phyloP scores from a whole-genome alignment of 768 basidiomycete species.

The Tylopilus vinaceipallidus region DNA sequence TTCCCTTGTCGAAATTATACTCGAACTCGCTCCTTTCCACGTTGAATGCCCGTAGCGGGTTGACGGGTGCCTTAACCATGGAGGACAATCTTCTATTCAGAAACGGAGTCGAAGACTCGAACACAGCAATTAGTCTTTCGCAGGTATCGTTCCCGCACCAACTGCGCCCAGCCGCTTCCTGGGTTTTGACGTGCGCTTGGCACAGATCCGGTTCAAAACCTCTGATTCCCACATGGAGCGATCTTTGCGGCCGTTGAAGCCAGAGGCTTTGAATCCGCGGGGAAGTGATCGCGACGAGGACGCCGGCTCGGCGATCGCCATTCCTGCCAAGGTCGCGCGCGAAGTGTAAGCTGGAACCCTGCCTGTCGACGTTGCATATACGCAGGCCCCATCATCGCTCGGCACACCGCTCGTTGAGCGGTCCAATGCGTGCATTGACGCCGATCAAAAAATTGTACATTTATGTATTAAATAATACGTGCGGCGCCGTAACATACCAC shows the following conservation, averaged over 20 bases:
- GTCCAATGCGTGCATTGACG: too few species aligned
- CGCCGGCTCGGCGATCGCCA: background rate
- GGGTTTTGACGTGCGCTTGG: background rate
- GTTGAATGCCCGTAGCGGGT: conserved; percentile 24
- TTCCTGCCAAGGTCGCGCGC: too few species aligned
- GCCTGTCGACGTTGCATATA: too few species aligned
- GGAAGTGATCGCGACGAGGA: background rate
- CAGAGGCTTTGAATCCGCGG: background rate
- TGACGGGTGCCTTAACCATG: conserved; percentile 6
- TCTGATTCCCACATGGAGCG: background rate
- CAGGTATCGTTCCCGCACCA: conserved; percentile 8
- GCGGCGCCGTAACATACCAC: too few species aligned
- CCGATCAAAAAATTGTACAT: too few species aligned
- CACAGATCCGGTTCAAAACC: background rate
- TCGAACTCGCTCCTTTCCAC: conserved; percentile 24
- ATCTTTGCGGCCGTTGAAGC: background rate
- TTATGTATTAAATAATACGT: too few species aligned
- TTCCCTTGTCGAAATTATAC: conserved; percentile 27
- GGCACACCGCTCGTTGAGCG: too few species aligned
- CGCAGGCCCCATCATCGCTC: too few species aligned
- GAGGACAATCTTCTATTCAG: conserved; percentile 11
- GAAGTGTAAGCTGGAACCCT: too few species aligned
- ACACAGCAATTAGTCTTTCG: background rate
- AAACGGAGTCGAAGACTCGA: background rate
- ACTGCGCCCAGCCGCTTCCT: background rate